A percentile compares a stretch with the other conserved stretches of the same genome.
Evolutionary conservation across 2,329 filamentous ascomycete genomes (phyloP).

Genomic region (Calycina marina): DNA sequence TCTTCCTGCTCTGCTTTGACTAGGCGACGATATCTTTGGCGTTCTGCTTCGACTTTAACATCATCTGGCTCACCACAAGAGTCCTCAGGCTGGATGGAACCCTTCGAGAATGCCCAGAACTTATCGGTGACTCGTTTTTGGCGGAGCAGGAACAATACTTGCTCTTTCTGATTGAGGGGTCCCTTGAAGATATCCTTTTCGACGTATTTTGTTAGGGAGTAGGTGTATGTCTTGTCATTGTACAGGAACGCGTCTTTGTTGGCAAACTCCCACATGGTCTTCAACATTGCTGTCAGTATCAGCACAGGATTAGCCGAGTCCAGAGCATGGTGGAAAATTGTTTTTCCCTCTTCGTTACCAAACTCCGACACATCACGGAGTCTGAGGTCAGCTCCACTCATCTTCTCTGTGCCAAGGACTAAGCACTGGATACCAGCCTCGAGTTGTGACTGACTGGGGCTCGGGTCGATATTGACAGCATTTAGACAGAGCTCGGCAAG

Average conservation of each 20-base stretch:
- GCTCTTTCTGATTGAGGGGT: not conserved
- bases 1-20: no score
- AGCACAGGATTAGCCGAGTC: conserved; percentile 38
- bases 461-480: no score
- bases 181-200: conserved; percentile 8
- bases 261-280: conserved; percentile 45
- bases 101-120: no score
- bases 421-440: conserved; percentile 25
- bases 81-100: not conserved
- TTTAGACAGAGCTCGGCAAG: conserved; percentile 48
- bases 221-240: conserved; percentile 36
- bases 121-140: not conserved
- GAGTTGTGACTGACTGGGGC: no score
- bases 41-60: not conserved
- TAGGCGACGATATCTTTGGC: no score
- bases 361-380: no score
- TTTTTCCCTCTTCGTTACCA: conserved; percentile 44
- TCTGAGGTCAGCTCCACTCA: conserved; percentile 9
- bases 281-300: conserved; percentile 44
- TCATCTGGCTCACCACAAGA: not conserved
- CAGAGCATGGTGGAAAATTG: conserved; percentile 42
- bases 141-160: not conserved
- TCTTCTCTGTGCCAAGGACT: conserved; percentile 36
- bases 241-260: conserved; percentile 44
- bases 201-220: conserved; percentile 51